Evolutionary conservation across 148 eudicot species (phyloP).

Genomic region (Dysphania ambrosioides): DNA sequence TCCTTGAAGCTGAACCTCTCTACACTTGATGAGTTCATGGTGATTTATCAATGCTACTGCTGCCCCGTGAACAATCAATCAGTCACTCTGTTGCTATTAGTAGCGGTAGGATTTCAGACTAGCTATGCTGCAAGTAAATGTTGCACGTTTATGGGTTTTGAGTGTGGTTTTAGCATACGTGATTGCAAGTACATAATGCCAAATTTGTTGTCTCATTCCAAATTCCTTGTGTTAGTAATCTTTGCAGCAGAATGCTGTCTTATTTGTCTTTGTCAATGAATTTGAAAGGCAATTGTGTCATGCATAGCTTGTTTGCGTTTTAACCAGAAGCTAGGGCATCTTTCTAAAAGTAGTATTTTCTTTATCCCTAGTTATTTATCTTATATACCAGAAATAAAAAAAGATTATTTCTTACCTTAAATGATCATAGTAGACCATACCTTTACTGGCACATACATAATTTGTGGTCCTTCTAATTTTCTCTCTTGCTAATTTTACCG

Average conservation of each 20-base stretch:
- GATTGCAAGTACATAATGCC: constrained; percentile 19
- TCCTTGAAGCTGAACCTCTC: neutral
- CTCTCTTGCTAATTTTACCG: no score
- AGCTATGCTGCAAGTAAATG: constrained; percentile 9
- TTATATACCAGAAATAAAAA: no score
- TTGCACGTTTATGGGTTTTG: neutral
- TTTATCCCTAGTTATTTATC: no score
- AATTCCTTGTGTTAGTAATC: constrained; percentile 12
- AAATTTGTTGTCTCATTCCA: constrained; percentile 11
- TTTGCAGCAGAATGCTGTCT: constrained; percentile 17
- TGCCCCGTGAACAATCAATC: constrained; percentile 17
- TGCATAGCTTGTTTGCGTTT: constrained; percentile 7
- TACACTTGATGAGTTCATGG: neutral
- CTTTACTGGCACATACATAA: no score
- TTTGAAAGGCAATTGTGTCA: constrained; percentile 7
- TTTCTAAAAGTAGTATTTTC: neutral
- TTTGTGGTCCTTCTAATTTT: no score
- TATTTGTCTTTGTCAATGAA: constrained; percentile 22
- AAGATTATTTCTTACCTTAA: no score
- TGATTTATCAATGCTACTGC: neutral
- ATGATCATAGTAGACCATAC: no score
- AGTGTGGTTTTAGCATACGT: constrained; percentile 5
- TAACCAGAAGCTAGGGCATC: neutral
- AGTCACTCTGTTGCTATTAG: neutral
- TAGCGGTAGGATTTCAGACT: neutral